Conservation (phyloP, 1,284 basidiomycete genomes). For the Rhodotorula sp. region DNA sequence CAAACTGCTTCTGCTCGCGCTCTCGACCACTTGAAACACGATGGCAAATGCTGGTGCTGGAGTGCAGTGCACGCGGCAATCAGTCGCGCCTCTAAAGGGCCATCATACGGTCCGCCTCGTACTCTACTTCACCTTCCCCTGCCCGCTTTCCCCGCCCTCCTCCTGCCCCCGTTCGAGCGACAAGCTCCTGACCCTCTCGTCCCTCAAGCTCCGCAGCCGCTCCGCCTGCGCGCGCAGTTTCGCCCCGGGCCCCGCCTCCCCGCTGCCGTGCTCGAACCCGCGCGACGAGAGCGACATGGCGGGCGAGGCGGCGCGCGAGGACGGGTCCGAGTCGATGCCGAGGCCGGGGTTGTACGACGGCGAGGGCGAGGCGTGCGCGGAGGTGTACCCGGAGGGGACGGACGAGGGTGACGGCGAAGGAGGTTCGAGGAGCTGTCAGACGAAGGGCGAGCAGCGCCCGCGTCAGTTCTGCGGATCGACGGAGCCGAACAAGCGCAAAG, state of each 20-base stretch:
- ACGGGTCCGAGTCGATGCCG: not conserved
- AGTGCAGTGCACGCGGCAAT: too few species aligned
- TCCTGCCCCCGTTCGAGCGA: not conserved
- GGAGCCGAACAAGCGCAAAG: not conserved
- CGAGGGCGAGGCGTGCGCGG: not conserved
- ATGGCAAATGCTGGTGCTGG: too few species aligned
- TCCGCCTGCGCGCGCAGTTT: conserved; percentile 8
- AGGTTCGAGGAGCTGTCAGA: not conserved
- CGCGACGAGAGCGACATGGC: not conserved
- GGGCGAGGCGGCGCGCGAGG: not conserved
- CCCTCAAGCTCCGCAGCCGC: conserved; percentile 1
- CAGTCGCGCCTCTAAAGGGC: too few species aligned
- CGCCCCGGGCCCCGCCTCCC: not conserved
- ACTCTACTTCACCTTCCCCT: not conserved
- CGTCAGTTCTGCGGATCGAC: not conserved
- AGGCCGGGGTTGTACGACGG: not conserved
- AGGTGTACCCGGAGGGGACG: not conserved
- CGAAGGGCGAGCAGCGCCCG: not conserved
- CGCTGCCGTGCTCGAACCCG: not conserved
- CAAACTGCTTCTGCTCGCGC: too few species aligned
- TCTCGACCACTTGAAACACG: too few species aligned
- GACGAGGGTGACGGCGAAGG: not conserved
- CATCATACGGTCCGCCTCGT: not conserved
- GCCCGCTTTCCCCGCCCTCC: not conserved
- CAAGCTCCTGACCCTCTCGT: not conserved